phyloP scores from a whole-genome alignment of 2,329 filamentous ascomycete species.

The Fusarium zealandicum region DNA sequence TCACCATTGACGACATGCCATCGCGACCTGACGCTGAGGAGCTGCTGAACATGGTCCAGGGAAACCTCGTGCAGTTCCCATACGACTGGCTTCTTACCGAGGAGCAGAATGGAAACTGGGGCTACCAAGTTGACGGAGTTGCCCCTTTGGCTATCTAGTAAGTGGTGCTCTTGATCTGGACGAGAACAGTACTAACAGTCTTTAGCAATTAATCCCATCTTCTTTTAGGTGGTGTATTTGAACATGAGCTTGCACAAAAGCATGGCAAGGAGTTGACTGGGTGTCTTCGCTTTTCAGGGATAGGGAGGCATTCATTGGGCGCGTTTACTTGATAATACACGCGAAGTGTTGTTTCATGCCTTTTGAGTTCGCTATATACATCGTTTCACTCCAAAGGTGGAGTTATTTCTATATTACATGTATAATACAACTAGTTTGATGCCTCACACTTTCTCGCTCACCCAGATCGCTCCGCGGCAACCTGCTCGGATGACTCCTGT shows the following conservation, averaged over 20 bases:
- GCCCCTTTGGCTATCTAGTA: constrained; percentile 97
- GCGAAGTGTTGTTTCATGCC: constrained; percentile 19
- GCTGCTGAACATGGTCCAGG: constrained; percentile 81
- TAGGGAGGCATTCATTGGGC: constrained; percentile 29
- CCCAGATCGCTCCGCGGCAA: constrained; percentile 91
- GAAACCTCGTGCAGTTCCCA: constrained; percentile 88
- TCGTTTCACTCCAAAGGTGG: constrained; percentile 16
- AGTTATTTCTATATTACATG: constrained; percentile 33
- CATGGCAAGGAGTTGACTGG: constrained; percentile 39
- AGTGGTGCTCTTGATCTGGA: constrained; percentile 50
- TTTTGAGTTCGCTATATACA: constrained; percentile 27
- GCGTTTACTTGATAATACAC: constrained; percentile 13
- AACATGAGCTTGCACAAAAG: constrained; percentile 20
- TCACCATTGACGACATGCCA: constrained; percentile 78
- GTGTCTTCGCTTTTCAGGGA: constrained; percentile 17
- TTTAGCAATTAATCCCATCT: constrained; percentile 44
- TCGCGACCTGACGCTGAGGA: constrained; percentile 79
- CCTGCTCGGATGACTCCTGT: constrained; percentile 89
- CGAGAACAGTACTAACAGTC: constrained; percentile 38
- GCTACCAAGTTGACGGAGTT: constrained; percentile 95
- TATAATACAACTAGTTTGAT: constrained; percentile 39
- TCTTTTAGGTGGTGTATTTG: constrained; percentile 5
- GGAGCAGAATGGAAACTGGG: constrained; percentile 93
- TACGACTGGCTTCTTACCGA: constrained; percentile 95
- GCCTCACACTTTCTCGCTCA: constrained; percentile 74